Evolutionary conservation across 2,329 filamentous ascomycete genomes (phyloP), one percentile per base, ranked within the genome.

Genomic region (Penicillium vulpinum): DNA sequence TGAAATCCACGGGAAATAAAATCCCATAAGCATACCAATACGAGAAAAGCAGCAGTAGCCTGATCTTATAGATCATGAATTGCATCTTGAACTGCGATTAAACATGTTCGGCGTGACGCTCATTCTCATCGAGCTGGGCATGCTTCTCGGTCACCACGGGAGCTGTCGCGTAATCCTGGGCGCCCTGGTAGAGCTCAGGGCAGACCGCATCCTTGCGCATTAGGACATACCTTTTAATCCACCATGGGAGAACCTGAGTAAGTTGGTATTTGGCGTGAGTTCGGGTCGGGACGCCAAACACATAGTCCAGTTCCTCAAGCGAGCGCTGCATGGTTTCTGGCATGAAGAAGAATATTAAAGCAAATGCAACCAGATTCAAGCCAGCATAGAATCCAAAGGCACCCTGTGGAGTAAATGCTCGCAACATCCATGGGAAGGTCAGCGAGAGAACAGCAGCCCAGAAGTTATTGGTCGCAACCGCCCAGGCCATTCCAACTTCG

Each of bases 381-480:
- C 72, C 81, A 2, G 70, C 69, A 51, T 87, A 87, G 68, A 86
- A 84, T 8, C 82, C 79, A 59, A 86, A 86, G 0, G 82, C 80
- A 2, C 80, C 80, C 4, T 75, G 75, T 0, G 78, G 72, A 4
- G 70, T 77, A 60, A 83, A 73, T 4, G 73, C 77, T n/a, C 63
- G 68, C 10, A 79, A 67, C 46, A 78, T 73, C 18, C 70, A 69
- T 4, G 77, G 77, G 59, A 77, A 80, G 1, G 77, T 76, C 35
- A 81, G 65, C 0, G 74, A 75, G 2, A 81, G 67, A 2, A 78
- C 70, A 13, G 72, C 66, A 5, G 77, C 75, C 75, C 69, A 79
- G 65, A 76, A 78, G 29, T 74, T 68, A 57, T 71, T 72, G 18
- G 63, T 77, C 26, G 73, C 60, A 16, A 74, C 58, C 45, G 73